Conservation (phyloP, 495 filamentous ascomycete genomes). For the Filosporella fistucella region DNA sequence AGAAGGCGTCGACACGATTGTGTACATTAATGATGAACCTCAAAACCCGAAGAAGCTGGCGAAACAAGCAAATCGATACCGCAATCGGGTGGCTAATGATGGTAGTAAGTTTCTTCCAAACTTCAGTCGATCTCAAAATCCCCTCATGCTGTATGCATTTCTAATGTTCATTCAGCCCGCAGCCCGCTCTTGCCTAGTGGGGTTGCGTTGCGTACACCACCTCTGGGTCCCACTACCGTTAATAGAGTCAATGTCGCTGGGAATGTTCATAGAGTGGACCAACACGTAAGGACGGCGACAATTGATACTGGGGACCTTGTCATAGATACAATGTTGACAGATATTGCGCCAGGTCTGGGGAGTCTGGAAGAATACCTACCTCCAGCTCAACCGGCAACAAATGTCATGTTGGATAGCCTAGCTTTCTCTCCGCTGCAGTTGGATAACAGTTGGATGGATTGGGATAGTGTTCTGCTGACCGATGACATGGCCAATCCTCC, state of each 20-base stretch:
- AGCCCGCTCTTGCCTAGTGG: background rate
- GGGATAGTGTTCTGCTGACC: slow-evolving; percentile 1
- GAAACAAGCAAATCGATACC: slow-evolving; percentile 5
- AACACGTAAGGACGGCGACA: slow-evolving; percentile 4
- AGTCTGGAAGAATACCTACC: slow-evolving; percentile 3
- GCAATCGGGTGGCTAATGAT: slow-evolving; percentile 1
- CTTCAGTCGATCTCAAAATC: slow-evolving; percentile 6
- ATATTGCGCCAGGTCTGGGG: slow-evolving; percentile 4
- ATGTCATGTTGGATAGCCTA: slow-evolving; percentile 3
- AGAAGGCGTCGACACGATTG: slow-evolving; percentile 6
- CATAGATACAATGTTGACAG: slow-evolving; percentile 6
- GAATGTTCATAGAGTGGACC: background rate
- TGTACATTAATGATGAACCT: slow-evolving; percentile 8
- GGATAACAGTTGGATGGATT: slow-evolving; percentile 6
- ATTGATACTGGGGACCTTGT: slow-evolving; percentile 5
- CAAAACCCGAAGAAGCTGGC: slow-evolving; percentile 4
- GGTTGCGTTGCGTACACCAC: background rate
- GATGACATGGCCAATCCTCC: slow-evolving; percentile 3
- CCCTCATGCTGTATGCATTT: slow-evolving; percentile 3
- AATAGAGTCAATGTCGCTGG: background rate
- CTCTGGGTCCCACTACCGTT: background rate
- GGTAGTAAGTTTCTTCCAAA: slow-evolving; percentile 5
- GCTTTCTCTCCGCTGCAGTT: slow-evolving; percentile 7
- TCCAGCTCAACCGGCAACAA: slow-evolving; percentile 1
- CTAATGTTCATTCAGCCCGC: slow-evolving; percentile 2